A percentile compares a stretch with the other conserved stretches of the same genome.
These are phyloP conservation scores for Macrolepiota fuliginosa DNA, from an alignment of 768 basidiomycete genomes.

Conservation along the genomic window DNA sequence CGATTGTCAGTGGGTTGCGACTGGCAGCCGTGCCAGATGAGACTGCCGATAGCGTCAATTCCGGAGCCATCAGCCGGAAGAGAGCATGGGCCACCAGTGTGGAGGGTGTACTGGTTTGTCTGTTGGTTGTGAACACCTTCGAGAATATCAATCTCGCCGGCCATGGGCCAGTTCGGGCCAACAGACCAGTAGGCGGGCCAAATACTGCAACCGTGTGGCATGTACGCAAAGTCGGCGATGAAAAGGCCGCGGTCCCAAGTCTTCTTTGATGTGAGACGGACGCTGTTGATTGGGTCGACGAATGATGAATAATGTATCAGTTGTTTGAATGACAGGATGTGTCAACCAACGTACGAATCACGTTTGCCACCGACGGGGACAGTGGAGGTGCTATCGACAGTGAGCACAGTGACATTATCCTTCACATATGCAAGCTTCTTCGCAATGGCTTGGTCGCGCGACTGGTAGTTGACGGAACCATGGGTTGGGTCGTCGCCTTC, in stretches of 20 bases:
- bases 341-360: constrained; percentile 38
- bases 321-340: constrained; percentile 11
- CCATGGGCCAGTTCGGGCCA: constrained; percentile 49
- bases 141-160: constrained; percentile 69
- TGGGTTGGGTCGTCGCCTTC: constrained; percentile 60
- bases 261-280: constrained; percentile 66
- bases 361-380: constrained; percentile 52
- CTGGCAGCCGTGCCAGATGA: constrained; percentile 33
- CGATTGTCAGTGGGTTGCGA: constrained; percentile 37
- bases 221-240: constrained; percentile 64
- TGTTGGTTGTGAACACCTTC: constrained; percentile 65
- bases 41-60: constrained; percentile 21
- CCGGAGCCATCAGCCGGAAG: constrained; percentile 23
- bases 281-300: constrained; percentile 34
- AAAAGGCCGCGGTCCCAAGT: constrained; percentile 62
- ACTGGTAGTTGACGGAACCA: constrained; percentile 64
- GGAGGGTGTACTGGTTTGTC: constrained; percentile 64
- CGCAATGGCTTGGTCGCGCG: constrained; percentile 40
- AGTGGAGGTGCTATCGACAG: constrained; percentile 53
- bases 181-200: constrained; percentile 54
- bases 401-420: constrained; percentile 55
- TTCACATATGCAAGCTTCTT: constrained; percentile 63
- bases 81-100: constrained; percentile 45
- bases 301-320: not conserved
- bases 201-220: constrained; percentile 71